Evolutionary conservation across 2,329 filamentous ascomycete genomes (phyloP), one percentile per base, ranked within the genome.

Genomic region (Sporothrix pseudoabietina): DNA sequence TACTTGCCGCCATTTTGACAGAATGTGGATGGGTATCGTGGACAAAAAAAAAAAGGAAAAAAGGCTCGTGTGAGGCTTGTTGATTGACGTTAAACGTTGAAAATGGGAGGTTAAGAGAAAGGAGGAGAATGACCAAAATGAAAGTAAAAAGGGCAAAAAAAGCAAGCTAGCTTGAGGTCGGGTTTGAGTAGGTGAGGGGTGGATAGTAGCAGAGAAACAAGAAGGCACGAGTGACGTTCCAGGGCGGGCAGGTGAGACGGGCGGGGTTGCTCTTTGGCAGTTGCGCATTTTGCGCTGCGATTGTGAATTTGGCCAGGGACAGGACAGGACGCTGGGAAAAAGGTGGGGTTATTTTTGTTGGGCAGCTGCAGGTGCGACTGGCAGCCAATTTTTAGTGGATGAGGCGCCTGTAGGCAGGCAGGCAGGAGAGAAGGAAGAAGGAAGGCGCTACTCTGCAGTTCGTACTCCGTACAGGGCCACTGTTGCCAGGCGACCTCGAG

Each of bases 1-100:
- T 61, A 71, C 54, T 26, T 54, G 52, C 6, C 30, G 69, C 52
- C 69, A 71, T 71, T 71, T 71, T 71, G 54, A 49, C 55, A 12
- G 39, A 16, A 19, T 57, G 39, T 39, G 66, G 32, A 61, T 47
- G 44, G 66, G 66, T 52, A 52, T 68, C 44, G 44, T 12, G 14
- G 54, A 59, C 32, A 39, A 26, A n/a, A 44, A 44, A 71, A 41
- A 49, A 30, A 35, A 35, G 35, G 26, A 8, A 35, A 19, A 19
- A 39, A 41, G 39, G 10, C 1, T 47, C 19, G 65, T n/a, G 16
- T 30, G n/a, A 47, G n/a, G 35, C 30, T 47, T 16, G 4, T 68
- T 5, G 65, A 35, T 49, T 52, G 65, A 22, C 22, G 41, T 14
- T 35, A 32, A 35, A 52, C 44, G 44, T 49, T 49, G 30, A 68